Evolutionary conservation across 176 grass and related monocot species (phyloP), one percentile per base, ranked within the genome.

Genomic region (Secale cereale): DNA sequence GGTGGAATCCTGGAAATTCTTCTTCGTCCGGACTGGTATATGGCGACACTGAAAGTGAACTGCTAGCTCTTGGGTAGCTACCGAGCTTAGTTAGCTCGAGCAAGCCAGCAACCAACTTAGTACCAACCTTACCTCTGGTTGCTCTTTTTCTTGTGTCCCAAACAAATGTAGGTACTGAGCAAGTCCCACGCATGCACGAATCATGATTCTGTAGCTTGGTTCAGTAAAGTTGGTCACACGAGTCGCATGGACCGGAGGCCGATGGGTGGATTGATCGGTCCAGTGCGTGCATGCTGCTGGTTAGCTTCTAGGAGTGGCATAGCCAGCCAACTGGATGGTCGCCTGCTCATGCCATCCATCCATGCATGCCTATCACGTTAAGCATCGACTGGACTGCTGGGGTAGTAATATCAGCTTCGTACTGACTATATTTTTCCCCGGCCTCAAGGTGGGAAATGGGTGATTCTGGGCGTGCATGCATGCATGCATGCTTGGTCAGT

Each of bases 191-290:
- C 59, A 82, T 25, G 75, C 81, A 80, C 56, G 66, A 57, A 3
- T 65, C 66, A 11, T 76, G 73, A 76, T 76, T 48, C 26, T 54
- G 43, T 31, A 4, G 23, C 31, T 86, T 82, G 40, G 43, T 72
- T 80, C 30, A 33, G 84, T 86, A 73, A 74, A 90, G 66, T 79
- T 59, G 88, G 16, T 87, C 84, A 90, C 88, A 87, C 84, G 10
- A 78, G 27, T 48, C 66, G 84, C 84, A 66, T 90, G 83, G 70
- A 45, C 62, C 30, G 6, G 36, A 2, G 22, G 10, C 59, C 36
- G 68, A 86, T 79, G 3, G 37, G 20, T 69, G 10, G 39, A 20
- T 79, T 8, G 40, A 32, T 45, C 6, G 25, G 10, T 46, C 17
- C n/a, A 1, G 52, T 37, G 86, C n/a, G 43, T 41, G 23, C 33